Conservation (phyloP, 306 rosid genomes). For the Alnus rubra region DNA sequence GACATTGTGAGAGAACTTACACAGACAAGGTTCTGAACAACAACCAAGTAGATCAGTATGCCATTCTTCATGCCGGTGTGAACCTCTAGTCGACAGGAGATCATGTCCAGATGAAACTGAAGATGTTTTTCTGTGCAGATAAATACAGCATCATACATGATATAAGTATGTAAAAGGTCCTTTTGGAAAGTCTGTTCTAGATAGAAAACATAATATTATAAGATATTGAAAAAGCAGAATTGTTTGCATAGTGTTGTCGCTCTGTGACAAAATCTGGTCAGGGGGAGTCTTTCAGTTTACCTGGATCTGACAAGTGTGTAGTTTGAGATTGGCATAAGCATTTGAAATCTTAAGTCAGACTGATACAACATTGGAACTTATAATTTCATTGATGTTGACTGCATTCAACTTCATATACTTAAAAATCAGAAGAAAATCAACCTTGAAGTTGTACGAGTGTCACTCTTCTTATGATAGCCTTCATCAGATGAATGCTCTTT, state of each 20-base stretch:
- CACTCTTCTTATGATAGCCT: conserved; percentile 44
- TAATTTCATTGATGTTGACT: neutral
- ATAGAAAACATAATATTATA: conserved; percentile 11
- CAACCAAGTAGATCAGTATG: conserved; percentile 92
- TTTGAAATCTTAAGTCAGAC: neutral
- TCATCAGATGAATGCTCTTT: conserved; percentile 47
- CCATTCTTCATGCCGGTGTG: conserved; percentile 75
- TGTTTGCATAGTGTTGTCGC: neutral
- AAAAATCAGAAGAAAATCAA: conserved; percentile 30
- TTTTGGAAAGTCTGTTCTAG: conserved; percentile 3
- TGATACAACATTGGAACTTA: neutral
- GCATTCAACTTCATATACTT: conserved; percentile 1
- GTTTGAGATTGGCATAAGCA: conserved; percentile 19
- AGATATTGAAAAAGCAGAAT: conserved; percentile 17
- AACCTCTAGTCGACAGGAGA: conserved; percentile 59
- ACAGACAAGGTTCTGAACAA: conserved; percentile 87
- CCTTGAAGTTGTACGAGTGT: conserved; percentile 54
- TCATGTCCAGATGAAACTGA: conserved; percentile 67
- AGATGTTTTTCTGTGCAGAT: conserved; percentile 46
- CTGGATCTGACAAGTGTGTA: conserved; percentile 12
- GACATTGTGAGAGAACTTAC: conserved; percentile 54
- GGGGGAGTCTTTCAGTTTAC: conserved; percentile 5
- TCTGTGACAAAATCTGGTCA: conserved; percentile 10
- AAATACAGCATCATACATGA: conserved; percentile 21
- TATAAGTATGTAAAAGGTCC: neutral